Conservation (phyloP, 2,329 filamentous ascomycete species). For the Diaporthe aspalathi region DNA sequence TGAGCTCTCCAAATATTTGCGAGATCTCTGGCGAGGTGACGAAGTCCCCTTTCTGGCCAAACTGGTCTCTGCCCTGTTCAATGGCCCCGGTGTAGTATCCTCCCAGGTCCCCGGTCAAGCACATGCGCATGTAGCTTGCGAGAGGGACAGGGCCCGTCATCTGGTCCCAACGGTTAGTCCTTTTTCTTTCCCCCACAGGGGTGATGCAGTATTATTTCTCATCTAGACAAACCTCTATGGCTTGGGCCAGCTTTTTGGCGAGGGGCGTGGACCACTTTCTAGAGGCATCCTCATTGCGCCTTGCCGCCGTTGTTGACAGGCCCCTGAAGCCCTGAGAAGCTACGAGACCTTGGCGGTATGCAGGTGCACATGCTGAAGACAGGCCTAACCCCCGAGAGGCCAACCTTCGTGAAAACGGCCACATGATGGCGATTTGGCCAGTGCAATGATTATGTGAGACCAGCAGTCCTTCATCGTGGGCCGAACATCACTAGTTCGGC, state of each 20-base stretch:
- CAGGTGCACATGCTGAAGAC: conserved; percentile 8
- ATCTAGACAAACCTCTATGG: conserved; percentile 77
- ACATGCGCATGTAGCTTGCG: conserved; percentile 98
- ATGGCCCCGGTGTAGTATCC: conserved; percentile 91
- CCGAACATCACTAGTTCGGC: background rate
- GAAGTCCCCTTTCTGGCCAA: conserved; percentile 94
- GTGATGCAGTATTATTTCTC: background rate
- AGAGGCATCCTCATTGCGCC: conserved; percentile 46
- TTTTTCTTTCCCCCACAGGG: background rate
- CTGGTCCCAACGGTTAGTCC: conserved; percentile 44
- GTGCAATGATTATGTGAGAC: background rate
- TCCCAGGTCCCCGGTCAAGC: conserved; percentile 87
- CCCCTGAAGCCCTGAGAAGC: conserved; percentile 27
- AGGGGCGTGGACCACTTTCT: conserved; percentile 92
- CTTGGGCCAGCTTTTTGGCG: conserved; percentile 86
- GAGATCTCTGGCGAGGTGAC: conserved; percentile 98
- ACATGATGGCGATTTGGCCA: conserved; percentile 25
- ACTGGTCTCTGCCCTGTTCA: conserved; percentile 80
- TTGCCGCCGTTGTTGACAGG: conserved; percentile 29
- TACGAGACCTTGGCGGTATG: conserved; percentile 16
- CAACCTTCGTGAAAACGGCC: conserved; percentile 28
- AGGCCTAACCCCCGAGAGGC: conserved; percentile 33
- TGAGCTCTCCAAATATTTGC: conserved; percentile 93
- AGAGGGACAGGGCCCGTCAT: conserved; percentile 90
- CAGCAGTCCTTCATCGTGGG: conserved; percentile 15